Evolutionary conservation across 305 asterid species (phyloP).

Genomic region (Andrographis paniculata): DNA sequence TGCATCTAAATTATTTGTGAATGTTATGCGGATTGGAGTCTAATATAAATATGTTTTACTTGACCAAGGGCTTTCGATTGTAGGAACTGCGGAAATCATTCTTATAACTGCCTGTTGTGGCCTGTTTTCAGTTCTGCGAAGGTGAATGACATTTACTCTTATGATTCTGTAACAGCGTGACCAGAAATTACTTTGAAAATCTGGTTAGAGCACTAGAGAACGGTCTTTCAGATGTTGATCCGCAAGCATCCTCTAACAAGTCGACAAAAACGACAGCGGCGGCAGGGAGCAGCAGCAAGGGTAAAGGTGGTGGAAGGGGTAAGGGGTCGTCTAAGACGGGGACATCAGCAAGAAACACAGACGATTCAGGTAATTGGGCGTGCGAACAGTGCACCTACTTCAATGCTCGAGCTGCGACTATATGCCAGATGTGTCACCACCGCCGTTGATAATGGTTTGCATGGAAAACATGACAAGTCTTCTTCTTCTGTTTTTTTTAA

Average conservation of each 20-base stretch:
- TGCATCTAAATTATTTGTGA: no score
- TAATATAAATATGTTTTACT: no score
- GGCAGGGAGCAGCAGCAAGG: conserved; percentile 60
- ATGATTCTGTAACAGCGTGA: conserved; percentile 45
- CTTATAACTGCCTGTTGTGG: no score
- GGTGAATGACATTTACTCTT: conserved; percentile 2
- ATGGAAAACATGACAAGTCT: no score
- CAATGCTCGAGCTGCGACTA: conserved; percentile 22
- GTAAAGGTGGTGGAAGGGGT: conserved; percentile 42
- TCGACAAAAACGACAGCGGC: conserved; percentile 36
- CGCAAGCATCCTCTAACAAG: conserved; percentile 44
- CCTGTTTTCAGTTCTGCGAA: not conserved
- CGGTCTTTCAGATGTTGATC: conserved; percentile 75
- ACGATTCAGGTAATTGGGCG: conserved; percentile 33
- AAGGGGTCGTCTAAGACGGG: conserved; percentile 44
- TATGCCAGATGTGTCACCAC: conserved; percentile 37
- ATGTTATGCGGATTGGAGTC: no score
- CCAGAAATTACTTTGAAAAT: conserved; percentile 78
- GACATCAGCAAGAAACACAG: conserved; percentile 34
- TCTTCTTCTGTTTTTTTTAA: no score
- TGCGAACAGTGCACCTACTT: conserved; percentile 33
- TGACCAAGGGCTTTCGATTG: no score
- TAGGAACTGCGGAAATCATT: no score
- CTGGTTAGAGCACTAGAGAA: conserved; percentile 80
- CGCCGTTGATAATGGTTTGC: conserved; percentile 22